Percentiles rank a stretch among this genome's conserved stretches.
These are phyloP conservation scores for Thielaviopsis populi DNA, from an alignment of 2,329 filamentous ascomycete genomes.

Conservation along the genomic window DNA sequence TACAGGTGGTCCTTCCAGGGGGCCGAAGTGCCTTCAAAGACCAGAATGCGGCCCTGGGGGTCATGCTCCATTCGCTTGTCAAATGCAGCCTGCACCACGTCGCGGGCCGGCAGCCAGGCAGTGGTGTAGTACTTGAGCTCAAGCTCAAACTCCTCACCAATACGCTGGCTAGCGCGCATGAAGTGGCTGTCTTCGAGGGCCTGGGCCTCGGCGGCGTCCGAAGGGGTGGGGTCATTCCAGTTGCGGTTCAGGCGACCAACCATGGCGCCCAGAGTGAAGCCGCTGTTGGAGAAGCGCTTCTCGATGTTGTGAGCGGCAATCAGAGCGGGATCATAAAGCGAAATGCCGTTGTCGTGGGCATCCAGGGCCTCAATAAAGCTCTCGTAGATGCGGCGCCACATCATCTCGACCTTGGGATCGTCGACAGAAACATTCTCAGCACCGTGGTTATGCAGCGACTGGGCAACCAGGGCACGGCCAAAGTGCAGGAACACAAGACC, in stretches of 20 bases:
- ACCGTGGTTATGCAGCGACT: slow-evolving; percentile 27
- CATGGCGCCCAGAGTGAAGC: slow-evolving; percentile 70
- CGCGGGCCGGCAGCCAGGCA: slow-evolving; percentile 77
- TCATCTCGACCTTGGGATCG: slow-evolving; percentile 50
- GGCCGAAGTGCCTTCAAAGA: slow-evolving; percentile 61
- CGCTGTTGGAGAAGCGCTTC: slow-evolving; percentile 71
- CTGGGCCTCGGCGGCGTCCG: slow-evolving; percentile 40
- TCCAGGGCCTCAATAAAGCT: slow-evolving; percentile 93
- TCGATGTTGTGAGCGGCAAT: slow-evolving; percentile 56
- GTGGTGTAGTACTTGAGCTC: slow-evolving; percentile 61
- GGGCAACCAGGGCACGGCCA: slow-evolving; percentile 66
- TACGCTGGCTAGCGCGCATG: slow-evolving; percentile 58
- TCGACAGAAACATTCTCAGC: slow-evolving; percentile 35
- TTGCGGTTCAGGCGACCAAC: slow-evolving; percentile 67
- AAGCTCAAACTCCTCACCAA: slow-evolving; percentile 75
- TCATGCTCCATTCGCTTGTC: slow-evolving; percentile 52
- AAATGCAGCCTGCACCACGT: slow-evolving; percentile 64
- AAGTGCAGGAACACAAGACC: slow-evolving; percentile 95
- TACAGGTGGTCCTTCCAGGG: slow-evolving; percentile 98
- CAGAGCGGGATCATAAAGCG: slow-evolving; percentile 57
- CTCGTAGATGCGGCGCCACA: slow-evolving; percentile 82
- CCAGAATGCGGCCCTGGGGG: slow-evolving; percentile 60
- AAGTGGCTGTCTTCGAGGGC: slow-evolving; percentile 71
- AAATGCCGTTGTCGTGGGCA: slow-evolving; percentile 93
- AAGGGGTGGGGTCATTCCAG: slow-evolving; percentile 52